Percentiles rank a stretch among this genome's conserved stretches.
Conservation (phyloP, 441 rosid species). For the Syzygium syzygioides region DNA sequence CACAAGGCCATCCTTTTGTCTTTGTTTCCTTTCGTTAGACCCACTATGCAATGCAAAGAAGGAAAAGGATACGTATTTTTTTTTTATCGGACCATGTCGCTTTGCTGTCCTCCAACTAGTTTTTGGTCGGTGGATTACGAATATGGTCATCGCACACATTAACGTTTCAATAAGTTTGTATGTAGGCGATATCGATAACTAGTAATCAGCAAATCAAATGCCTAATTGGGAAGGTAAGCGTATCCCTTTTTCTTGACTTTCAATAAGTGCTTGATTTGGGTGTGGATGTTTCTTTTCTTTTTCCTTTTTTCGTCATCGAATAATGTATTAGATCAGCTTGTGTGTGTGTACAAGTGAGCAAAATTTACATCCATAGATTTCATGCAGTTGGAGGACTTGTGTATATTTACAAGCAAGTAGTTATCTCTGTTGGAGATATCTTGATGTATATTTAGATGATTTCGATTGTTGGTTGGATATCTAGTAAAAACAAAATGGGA, state of each 20-base stretch:
- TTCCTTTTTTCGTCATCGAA: neutral
- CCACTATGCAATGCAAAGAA: neutral
- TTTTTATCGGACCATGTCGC: neutral
- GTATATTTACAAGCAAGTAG: neutral
- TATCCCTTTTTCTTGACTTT: neutral
- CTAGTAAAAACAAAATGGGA: neutral
- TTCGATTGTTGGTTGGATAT: neutral
- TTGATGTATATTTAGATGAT: neutral
- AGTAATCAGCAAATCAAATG: neutral
- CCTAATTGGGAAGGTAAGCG: neutral
- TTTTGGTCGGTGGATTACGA: neutral
- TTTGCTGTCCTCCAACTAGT: neutral
- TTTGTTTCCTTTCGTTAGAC: neutral
- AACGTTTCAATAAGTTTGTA: neutral
- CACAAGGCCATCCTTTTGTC: neutral
- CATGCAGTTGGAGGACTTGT: neutral
- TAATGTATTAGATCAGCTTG: neutral
- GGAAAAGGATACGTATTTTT: neutral
- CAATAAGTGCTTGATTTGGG: neutral
- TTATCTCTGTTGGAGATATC: neutral
- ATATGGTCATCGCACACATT: neutral
- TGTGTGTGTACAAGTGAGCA: neutral
- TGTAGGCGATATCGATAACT: neutral
- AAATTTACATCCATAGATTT: neutral
- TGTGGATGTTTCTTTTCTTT: neutral